Evolutionary conservation across 2,329 filamentous ascomycete species (phyloP), one percentile per base, ranked within the genome.

Genomic region (Leptosphaerulina australis): DNA sequence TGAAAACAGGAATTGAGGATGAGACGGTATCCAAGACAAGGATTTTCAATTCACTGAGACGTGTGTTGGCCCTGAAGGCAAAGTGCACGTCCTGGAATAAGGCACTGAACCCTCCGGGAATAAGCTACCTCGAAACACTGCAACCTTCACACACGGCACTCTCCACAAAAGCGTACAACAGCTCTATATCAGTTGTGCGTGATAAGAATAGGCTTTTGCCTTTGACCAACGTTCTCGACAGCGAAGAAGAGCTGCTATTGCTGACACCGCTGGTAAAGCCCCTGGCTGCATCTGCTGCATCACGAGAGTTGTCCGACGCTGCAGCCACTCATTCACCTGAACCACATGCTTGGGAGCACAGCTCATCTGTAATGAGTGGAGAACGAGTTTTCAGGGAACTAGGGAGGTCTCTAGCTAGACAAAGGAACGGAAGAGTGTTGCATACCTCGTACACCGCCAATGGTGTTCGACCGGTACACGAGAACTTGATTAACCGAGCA

Each of bases 381-480:
- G 93, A 97, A 74, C 87, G 89, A 22, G 91, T 97, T 0, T 97
- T 97, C 64, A 83, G 91, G 62, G 91, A 96, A 68, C 81, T 97
- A 18, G 93, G 93, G 1, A 84, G 90, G 61, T 90, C 90, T 5
- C 77, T 97, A n/a, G 92, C 93, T 9, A 83, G 93, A 43, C 88
- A 91, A 58, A 81, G 92, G 17, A 91, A 89, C 60, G 91, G 92
- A 15, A 90, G 94, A 64, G 84, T 97, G 5, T 77, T 97, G 12
- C 91, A 97, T 71, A 96, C 93, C 1, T 97, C 92, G 10, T 97
- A 97, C 68, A 97, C 93, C 0, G 90, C 91, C 1, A 96, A 96
- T 62, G 92, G 92, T 11, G 87, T 97, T 3, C 83, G 92, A 28
- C 92, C 92, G 71, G 89, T 96, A 0, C 93, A 97, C 68, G 93